Conservation (phyloP, 108 stramenopile genomes). For the Poteriospumella lacustris region DNA sequence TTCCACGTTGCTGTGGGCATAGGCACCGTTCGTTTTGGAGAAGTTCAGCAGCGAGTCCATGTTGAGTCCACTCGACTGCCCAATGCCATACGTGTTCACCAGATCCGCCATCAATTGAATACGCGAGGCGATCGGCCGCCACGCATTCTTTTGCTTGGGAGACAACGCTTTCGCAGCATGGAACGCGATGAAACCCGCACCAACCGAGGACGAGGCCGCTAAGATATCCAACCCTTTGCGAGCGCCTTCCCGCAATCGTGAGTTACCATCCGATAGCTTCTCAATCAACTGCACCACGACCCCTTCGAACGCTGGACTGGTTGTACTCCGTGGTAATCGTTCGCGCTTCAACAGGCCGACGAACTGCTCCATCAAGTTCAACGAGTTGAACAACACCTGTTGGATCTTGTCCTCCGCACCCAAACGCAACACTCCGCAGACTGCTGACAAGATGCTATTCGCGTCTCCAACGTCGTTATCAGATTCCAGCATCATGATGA, state of each 20-base stretch:
- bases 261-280: slow-evolving; percentile 46
- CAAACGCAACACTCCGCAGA: slow-evolving; percentile 36
- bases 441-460: not conserved
- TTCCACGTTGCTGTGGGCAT: slow-evolving; percentile 46
- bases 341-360: not conserved
- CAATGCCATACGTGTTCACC: slow-evolving; percentile 37
- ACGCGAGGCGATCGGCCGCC: slow-evolving; percentile 42
- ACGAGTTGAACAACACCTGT: slow-evolving; percentile 36
- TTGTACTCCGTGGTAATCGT: too few species aligned
- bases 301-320: slow-evolving; percentile 1
- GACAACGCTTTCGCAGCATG: slow-evolving; percentile 21
- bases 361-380: not conserved
- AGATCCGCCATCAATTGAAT: slow-evolving; percentile 31
- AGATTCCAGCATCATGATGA: slow-evolving; percentile 20
- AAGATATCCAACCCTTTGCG: slow-evolving; percentile 35
- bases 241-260: slow-evolving; percentile 42
- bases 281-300: slow-evolving; percentile 37
- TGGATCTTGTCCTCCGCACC: slow-evolving; percentile 53
- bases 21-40: slow-evolving; percentile 16
- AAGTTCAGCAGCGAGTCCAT: slow-evolving; percentile 42
- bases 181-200: not conserved
- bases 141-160: slow-evolving; percentile 42
- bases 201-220: slow-evolving; percentile 33
- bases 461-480: not conserved
- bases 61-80: slow-evolving; percentile 24